A percentile compares a stretch with the other conserved stretches of the same genome.
These are phyloP conservation scores for Coemansia javaensis DNA, from an alignment of 192 early-diverging fungal genomes.

Conservation along the genomic window DNA sequence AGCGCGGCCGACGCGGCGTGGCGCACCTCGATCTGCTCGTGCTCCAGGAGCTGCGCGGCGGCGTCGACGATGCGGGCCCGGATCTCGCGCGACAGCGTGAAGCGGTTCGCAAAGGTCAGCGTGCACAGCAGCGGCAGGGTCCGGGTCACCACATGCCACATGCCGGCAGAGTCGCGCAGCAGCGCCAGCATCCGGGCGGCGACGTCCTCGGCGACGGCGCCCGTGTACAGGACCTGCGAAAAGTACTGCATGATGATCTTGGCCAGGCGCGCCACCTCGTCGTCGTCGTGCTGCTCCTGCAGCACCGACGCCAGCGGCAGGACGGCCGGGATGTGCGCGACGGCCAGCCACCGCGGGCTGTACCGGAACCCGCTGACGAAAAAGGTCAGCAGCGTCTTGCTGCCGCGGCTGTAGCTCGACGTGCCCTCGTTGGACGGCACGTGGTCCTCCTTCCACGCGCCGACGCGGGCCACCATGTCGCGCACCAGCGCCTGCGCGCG, in stretches of 20 bases:
- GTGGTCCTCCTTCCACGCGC: slow-evolving; percentile 31
- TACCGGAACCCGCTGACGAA: slow-evolving; percentile 23
- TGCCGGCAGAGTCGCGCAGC: slow-evolving; percentile 30
- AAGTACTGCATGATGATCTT: slow-evolving; percentile 25
- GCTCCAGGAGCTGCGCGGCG: slow-evolving; percentile 63
- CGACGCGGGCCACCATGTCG: slow-evolving; percentile 19
- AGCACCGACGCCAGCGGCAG: slow-evolving; percentile 30
- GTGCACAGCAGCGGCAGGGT: slow-evolving; percentile 81
- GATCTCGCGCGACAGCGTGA: slow-evolving; percentile 57
- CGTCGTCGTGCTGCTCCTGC: slow-evolving; percentile 47
- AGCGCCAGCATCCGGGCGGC: slow-evolving; percentile 27
- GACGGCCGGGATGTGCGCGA: slow-evolving; percentile 20
- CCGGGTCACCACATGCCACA: slow-evolving; percentile 79
- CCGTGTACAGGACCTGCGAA: slow-evolving; percentile 38
- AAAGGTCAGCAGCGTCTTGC: slow-evolving; percentile 41
- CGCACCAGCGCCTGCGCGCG: slow-evolving; percentile 22
- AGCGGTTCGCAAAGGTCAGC: slow-evolving; percentile 81
- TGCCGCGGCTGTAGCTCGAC: slow-evolving; percentile 44
- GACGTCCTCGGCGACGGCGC: slow-evolving; percentile 19
- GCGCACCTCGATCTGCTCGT: slow-evolving; percentile 85
- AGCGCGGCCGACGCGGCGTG: slow-evolving; percentile 32
- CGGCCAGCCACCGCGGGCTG: slow-evolving; percentile 25
- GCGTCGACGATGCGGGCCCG: slow-evolving; percentile 63
- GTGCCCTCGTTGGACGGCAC: slow-evolving; percentile 44
- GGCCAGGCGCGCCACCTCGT: slow-evolving; percentile 29